phyloP scores from a whole-genome alignment of 352 stramenopile species.

The Pythium dissotocum region DNA sequence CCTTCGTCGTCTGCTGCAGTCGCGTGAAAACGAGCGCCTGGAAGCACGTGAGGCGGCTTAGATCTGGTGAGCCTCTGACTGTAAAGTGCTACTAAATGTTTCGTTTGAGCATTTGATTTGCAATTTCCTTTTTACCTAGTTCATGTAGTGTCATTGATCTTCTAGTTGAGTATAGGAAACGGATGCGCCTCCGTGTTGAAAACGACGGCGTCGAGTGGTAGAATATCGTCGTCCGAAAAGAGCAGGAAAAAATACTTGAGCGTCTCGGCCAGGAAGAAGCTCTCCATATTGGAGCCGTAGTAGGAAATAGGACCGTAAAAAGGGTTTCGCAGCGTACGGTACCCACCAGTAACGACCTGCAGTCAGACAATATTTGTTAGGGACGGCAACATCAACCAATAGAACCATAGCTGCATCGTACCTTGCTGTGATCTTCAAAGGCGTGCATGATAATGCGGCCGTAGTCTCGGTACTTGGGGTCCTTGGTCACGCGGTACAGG shows the following conservation, averaged over 20 bases:
- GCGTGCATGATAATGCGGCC: slow-evolving; percentile 79
- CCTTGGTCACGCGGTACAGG: slow-evolving; percentile 78
- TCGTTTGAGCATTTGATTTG: not conserved
- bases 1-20: slow-evolving; percentile 79
- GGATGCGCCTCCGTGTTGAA: slow-evolving; percentile 88
- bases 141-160: too few relatives aligned
- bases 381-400: too few relatives aligned
- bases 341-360: slow-evolving; percentile 55
- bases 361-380: too few relatives aligned
- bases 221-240: slow-evolving; percentile 70
- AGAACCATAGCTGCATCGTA: slow-evolving; percentile 15
- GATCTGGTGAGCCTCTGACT: not conserved
- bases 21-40: slow-evolving; percentile 4
- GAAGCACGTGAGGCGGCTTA: not conserved
- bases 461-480: slow-evolving; percentile 78
- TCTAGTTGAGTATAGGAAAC: slow-evolving; percentile 36
- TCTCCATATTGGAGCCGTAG: slow-evolving; percentile 64
- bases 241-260: slow-evolving; percentile 93
- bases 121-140: too few relatives aligned
- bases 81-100: not conserved
- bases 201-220: slow-evolving; percentile 73
- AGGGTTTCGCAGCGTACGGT: slow-evolving; percentile 61
- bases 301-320: slow-evolving; percentile 27
- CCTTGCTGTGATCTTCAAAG: slow-evolving; percentile 68
- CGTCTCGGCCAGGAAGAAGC: slow-evolving; percentile 91